Evolutionary conservation across 345 rosid species (phyloP).

Genomic region (Atalantia buxifolia): DNA sequence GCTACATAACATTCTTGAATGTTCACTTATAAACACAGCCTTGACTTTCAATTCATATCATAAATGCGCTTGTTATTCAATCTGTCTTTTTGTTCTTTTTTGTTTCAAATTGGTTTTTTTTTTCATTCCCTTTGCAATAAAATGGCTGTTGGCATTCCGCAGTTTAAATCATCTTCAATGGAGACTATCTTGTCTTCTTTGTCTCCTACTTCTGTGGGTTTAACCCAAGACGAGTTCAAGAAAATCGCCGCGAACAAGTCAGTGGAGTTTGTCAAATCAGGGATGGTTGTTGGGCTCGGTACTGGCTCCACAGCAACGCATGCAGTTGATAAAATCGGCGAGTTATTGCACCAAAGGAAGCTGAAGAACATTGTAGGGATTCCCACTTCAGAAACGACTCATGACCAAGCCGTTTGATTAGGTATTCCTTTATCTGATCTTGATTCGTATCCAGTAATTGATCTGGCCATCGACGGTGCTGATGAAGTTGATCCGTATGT

Average conservation of each 20-base stretch:
- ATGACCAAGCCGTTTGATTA: conserved; percentile 67
- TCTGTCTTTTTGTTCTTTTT: too few species aligned
- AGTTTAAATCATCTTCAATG: conserved; percentile 26
- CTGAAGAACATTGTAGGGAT: conserved; percentile 66
- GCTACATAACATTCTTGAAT: too few species aligned
- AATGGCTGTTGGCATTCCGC: conserved; percentile 43
- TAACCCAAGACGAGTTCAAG: conserved; percentile 50
- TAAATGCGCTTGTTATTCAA: too few species aligned
- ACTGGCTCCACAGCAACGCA: conserved; percentile 95
- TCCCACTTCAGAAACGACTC: conserved; percentile 75
- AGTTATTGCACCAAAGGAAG: conserved; percentile 65
- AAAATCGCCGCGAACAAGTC: conserved; percentile 10
- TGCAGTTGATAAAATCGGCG: conserved; percentile 83
- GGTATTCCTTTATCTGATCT: conserved; percentile 85
- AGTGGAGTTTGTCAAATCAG: conserved; percentile 84
- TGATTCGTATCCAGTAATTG: conserved; percentile 54
- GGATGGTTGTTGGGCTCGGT: conserved; percentile 96
- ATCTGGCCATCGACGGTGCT: conserved; percentile 93
- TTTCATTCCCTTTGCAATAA: not conserved
- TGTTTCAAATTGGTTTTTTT: too few species aligned
- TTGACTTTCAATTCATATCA: too few species aligned
- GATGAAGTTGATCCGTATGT: conserved; percentile 85
- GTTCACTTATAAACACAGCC: too few species aligned
- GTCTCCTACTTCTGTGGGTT: conserved; percentile 21
- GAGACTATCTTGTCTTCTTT: conserved; percentile 20